These are phyloP conservation scores for Epithemia pelagica DNA, from an alignment of 108 stramenopile genomes.

Conservation along the genomic window DNA sequence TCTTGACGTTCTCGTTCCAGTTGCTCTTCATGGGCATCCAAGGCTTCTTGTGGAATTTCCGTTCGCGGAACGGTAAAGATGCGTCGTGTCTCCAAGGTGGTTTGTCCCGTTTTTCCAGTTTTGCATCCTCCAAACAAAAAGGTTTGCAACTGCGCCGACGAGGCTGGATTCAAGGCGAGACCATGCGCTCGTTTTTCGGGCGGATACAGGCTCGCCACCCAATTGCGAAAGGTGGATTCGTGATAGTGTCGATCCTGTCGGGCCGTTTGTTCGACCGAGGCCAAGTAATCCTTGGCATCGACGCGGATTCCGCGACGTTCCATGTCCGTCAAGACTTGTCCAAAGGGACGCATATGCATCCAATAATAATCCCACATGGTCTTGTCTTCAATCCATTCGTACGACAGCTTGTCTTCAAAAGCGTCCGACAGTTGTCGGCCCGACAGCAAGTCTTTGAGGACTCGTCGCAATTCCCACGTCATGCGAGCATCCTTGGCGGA, in stretches of 20 bases:
- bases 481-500: constrained; percentile 78
- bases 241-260: constrained; percentile 67
- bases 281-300: constrained; percentile 84
- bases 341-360: constrained; percentile 86
- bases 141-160: constrained; percentile 70
- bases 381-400: constrained; percentile 10
- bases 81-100: constrained; percentile 36
- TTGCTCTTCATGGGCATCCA: constrained; percentile 44
- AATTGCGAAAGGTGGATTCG: constrained; percentile 57
- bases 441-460: constrained; percentile 40
- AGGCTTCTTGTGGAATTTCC: constrained; percentile 75
- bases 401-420: neutral
- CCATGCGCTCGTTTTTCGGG: constrained; percentile 43
- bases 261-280: constrained; percentile 72
- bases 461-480: constrained; percentile 69
- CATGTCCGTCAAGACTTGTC: constrained; percentile 95
- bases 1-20: constrained; percentile 7
- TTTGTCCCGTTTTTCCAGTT: constrained; percentile 46
- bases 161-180: constrained; percentile 80
- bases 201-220: constrained; percentile 66
- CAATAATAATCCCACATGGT: constrained; percentile 93
- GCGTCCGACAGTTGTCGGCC: constrained; percentile 44
- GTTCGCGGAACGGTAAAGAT: constrained; percentile 79
- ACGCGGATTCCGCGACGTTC: constrained; percentile 93
- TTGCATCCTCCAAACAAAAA: constrained; percentile 84